Evolutionary conservation across 257 asterid genomes (phyloP).

Genomic region (Primulina tabacum): DNA sequence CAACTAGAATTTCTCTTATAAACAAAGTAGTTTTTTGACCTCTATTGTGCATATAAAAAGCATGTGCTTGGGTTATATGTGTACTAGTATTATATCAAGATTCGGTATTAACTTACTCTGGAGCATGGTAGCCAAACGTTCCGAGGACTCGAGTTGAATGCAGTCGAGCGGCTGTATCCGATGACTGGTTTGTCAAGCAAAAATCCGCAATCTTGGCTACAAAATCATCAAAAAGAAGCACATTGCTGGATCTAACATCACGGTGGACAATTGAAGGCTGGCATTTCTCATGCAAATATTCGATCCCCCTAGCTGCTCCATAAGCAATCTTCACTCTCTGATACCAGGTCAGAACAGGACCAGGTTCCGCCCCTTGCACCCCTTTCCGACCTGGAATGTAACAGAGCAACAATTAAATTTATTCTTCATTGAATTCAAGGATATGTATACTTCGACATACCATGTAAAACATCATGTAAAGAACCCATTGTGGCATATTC

Average conservation of each 20-base stretch:
- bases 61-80: not conserved
- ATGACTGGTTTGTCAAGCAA: conserved; percentile 74
- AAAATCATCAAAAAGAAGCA: conserved; percentile 81
- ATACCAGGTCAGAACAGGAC: conserved; percentile 78
- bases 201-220: conserved; percentile 77
- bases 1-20: too few species aligned
- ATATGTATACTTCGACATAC: conserved; percentile 29
- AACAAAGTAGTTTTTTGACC: too few species aligned
- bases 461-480: conserved; percentile 79
- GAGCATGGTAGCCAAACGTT: conserved; percentile 92
- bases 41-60: not conserved
- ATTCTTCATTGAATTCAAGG: conserved; percentile 3
- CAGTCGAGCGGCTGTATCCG: conserved; percentile 92
- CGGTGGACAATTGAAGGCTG: conserved; percentile 89
- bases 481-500: conserved; percentile 84
- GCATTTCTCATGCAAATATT: conserved; percentile 80
- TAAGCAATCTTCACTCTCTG: conserved; percentile 82
- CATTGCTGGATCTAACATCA: conserved; percentile 86
- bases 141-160: conserved; percentile 92
- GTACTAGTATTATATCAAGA: not conserved
- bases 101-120: conserved; percentile 49
- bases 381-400: conserved; percentile 66
- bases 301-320: conserved; percentile 93
- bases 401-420: not conserved
- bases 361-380: conserved; percentile 95